These are phyloP conservation scores for Benincasa hispida DNA, from an alignment of 306 rosid species.

Conservation along the genomic window DNA sequence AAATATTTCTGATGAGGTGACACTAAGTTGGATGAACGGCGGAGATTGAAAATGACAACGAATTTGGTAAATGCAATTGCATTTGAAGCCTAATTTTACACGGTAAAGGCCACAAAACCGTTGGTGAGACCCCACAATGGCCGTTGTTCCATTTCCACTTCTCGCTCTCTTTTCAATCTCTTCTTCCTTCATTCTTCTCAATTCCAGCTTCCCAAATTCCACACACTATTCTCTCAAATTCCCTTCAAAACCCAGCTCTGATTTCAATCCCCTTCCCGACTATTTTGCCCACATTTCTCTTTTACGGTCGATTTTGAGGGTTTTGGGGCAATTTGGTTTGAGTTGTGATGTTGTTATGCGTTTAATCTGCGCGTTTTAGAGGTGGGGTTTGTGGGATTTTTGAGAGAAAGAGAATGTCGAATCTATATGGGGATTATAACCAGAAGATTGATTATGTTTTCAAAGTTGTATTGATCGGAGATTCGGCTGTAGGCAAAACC, in stretches of 20 bases:
- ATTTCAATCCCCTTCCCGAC: not conserved
- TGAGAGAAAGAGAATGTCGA: conserved; percentile 44
- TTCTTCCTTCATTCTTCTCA: not conserved
- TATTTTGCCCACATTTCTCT: not conserved
- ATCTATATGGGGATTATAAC: conserved; percentile 60
- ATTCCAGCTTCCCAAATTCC: not conserved
- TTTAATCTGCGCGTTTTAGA: conserved; percentile 8
- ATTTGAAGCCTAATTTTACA: not conserved
- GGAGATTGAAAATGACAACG: not conserved
- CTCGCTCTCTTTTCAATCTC: not conserved
- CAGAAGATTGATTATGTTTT: conserved; percentile 87
- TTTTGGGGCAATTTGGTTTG: not conserved
- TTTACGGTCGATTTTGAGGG: not conserved
- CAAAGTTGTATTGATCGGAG: conserved; percentile 91
- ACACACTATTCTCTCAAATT: not conserved
- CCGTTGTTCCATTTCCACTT: not conserved
- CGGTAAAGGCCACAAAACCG: not conserved
- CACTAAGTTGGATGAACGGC: not conserved
- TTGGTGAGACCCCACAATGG: conserved; percentile 4
- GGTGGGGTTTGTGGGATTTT: conserved; percentile 6
- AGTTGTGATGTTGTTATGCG: not conserved
- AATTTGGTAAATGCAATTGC: not conserved
- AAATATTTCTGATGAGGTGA: not conserved
- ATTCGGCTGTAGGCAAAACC: conserved; percentile 89
- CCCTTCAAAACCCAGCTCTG: conserved; percentile 3